These are phyloP conservation scores for Bassia scoparia DNA, from an alignment of 148 eudicot species.

Conservation along the genomic window DNA sequence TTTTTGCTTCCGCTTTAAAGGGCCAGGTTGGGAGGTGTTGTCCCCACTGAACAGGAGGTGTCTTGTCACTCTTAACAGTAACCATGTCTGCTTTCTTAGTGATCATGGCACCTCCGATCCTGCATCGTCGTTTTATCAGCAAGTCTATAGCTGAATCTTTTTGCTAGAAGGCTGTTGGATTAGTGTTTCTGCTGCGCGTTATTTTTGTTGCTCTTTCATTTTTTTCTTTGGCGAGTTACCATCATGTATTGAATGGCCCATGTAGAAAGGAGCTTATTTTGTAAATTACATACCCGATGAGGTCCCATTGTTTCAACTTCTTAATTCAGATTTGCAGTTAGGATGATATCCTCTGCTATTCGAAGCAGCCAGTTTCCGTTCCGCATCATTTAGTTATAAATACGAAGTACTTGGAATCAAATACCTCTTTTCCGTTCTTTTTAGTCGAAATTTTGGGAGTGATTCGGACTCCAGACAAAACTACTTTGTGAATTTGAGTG, in stretches of 20 bases:
- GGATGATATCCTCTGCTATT: too few relatives aligned
- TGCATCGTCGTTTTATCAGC: not conserved
- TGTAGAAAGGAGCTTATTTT: slow-evolving; percentile 29
- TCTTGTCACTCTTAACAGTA: slow-evolving; percentile 74
- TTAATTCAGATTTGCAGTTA: too few relatives aligned
- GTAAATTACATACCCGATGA: slow-evolving; percentile 2
- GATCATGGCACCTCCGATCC: slow-evolving; percentile 15
- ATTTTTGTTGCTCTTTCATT: slow-evolving; percentile 27
- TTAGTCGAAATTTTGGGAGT: too few relatives aligned
- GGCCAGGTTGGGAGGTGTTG: slow-evolving; percentile 98
- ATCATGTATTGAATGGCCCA: slow-evolving; percentile 13
- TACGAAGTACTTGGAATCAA: too few relatives aligned
- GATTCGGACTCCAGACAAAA: too few relatives aligned
- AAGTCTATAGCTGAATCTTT: not conserved
- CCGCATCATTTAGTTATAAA: too few relatives aligned
- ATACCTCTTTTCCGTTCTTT: too few relatives aligned
- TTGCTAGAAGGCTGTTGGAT: not conserved
- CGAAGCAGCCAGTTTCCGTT: too few relatives aligned
- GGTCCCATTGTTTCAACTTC: too few relatives aligned
- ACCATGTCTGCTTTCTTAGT: not conserved
- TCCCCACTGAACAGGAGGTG: slow-evolving; percentile 70
- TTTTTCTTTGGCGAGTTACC: slow-evolving; percentile 21
- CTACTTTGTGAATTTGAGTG: too few relatives aligned
- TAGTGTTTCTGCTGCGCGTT: not conserved
- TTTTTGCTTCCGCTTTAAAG: slow-evolving; percentile 61